phyloP scores from a whole-genome alignment of 805 yeast genomes.

The Candida stauntonica region DNA sequence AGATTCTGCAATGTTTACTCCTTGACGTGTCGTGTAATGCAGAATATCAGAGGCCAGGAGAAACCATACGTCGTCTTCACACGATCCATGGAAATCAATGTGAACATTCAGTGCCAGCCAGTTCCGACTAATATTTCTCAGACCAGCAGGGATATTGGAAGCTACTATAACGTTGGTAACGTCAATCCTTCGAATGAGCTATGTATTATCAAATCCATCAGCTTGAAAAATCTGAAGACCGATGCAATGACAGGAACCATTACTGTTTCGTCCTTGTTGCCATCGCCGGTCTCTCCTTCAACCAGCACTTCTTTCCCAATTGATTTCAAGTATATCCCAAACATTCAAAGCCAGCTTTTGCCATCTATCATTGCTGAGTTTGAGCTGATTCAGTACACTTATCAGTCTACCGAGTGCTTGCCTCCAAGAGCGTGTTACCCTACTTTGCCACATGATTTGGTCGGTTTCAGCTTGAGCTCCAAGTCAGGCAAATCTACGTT shows the following conservation, averaged over 20 bases:
- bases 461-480: background rate
- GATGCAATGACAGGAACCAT: conserved; percentile 7
- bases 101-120: conserved; percentile 2
- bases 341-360: conserved; percentile 1
- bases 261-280: conserved; percentile 11
- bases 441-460: background rate
- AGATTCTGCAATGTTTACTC: conserved; percentile 16
- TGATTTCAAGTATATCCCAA: conserved; percentile 12
- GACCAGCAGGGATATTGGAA: conserved; percentile 7
- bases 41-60: conserved; percentile 11
- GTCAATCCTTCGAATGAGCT: conserved; percentile 13
- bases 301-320: conserved; percentile 7
- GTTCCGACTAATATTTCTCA: conserved; percentile 12
- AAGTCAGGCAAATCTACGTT: background rate
- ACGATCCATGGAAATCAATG: conserved; percentile 19
- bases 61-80: conserved; percentile 18
- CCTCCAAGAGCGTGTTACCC: conserved; percentile 5
- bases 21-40: conserved; percentile 15
- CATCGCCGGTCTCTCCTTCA: conserved; percentile 8
- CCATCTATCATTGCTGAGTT: background rate
- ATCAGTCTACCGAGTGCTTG: conserved; percentile 14
- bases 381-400: conserved; percentile 11
- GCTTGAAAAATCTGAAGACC: conserved; percentile 3
- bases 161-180: conserved; percentile 13
- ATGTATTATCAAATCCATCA: conserved; percentile 13